Conservation (phyloP, 179 eudicot genomes). For the Heliamphora pulchella region DNA sequence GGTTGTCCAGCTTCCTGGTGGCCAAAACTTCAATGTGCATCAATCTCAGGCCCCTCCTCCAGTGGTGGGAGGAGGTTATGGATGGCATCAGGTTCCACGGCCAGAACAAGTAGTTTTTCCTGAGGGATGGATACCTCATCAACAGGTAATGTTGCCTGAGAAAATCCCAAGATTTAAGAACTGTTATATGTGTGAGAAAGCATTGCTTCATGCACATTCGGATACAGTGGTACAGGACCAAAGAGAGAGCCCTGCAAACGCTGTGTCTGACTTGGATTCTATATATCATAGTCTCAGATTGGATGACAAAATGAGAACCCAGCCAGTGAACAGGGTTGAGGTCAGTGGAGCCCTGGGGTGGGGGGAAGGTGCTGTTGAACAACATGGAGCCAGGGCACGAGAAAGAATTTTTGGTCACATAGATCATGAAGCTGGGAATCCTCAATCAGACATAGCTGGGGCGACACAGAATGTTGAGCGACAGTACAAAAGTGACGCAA, state of each 20-base stretch:
- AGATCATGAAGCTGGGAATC: slow-evolving; percentile 26
- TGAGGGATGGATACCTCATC: slow-evolving; percentile 52
- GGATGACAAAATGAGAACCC: slow-evolving; percentile 43
- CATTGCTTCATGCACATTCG: slow-evolving; percentile 88
- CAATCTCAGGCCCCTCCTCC: slow-evolving; percentile 39
- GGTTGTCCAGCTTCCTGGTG: slow-evolving; percentile 48
- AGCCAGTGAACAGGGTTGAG: slow-evolving; percentile 27
- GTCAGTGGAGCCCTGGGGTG: slow-evolving; percentile 21
- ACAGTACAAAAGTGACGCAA: slow-evolving; percentile 24
- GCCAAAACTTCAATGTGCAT: slow-evolving; percentile 45
- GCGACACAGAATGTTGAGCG: slow-evolving; percentile 28
- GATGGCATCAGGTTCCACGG: slow-evolving; percentile 56
- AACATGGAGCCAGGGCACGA: slow-evolving; percentile 16
- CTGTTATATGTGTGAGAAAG: slow-evolving; percentile 80
- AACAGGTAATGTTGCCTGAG: slow-evolving; percentile 34
- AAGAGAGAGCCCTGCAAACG: slow-evolving; percentile 35
- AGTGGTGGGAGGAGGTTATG: slow-evolving; percentile 42
- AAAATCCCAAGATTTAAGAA: slow-evolving; percentile 31
- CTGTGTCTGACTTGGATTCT: slow-evolving; percentile 38
- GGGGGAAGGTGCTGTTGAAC: slow-evolving; percentile 24
- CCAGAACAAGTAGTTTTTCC: slow-evolving; percentile 47
- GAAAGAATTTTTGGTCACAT: slow-evolving; percentile 11
- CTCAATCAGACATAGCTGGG: slow-evolving; percentile 19
- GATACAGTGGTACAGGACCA: slow-evolving; percentile 63
- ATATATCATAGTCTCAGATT: slow-evolving; percentile 47